A percentile compares a stretch with the other conserved stretches of the same genome.
These are phyloP conservation scores for Globisporangium paddicum DNA, from an alignment of 352 stramenopile species.

Conservation along the genomic window DNA sequence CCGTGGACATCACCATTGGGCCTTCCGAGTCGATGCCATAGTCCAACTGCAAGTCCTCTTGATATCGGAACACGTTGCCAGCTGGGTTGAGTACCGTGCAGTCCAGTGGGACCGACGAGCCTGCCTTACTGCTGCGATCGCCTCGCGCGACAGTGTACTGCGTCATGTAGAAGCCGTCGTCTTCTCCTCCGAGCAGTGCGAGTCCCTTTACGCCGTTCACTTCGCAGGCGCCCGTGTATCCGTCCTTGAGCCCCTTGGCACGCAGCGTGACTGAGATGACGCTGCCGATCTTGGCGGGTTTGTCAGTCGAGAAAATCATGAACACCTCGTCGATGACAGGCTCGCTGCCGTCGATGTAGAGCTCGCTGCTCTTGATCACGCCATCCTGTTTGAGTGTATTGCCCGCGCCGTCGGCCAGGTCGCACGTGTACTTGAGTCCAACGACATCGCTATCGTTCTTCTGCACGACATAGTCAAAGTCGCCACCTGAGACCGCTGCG, in stretches of 20 bases:
- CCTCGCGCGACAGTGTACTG: conserved; percentile 49
- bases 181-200: conserved; percentile 36
- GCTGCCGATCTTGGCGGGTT: conserved; percentile 44
- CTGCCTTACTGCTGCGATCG: conserved; percentile 28
- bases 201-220: conserved; percentile 43
- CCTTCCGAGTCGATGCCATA: conserved; percentile 53
- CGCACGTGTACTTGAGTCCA: conserved; percentile 30
- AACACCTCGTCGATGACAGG: conserved; percentile 40
- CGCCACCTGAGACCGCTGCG: conserved; percentile 18
- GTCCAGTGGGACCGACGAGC: conserved; percentile 31
- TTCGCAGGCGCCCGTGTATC: conserved; percentile 43
- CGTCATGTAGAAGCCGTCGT: conserved; percentile 62
- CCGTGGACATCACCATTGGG: conserved; percentile 34
- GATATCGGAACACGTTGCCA: conserved; percentile 36
- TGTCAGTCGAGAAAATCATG: conserved; percentile 60
- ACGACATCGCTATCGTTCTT: conserved; percentile 36
- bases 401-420: conserved; percentile 22
- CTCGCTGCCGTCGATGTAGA: conserved; percentile 31
- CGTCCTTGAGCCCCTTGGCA: conserved; percentile 26
- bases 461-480: conserved; percentile 38
- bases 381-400: conserved; percentile 21
- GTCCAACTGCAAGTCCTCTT: conserved; percentile 31
- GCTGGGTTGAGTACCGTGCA: conserved; percentile 37
- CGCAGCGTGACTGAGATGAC: conserved; percentile 54
- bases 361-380: conserved; percentile 18